Evolutionary conservation across 306 rosid species (phyloP), one percentile per base, ranked within the genome.

Genomic region (Ormosia emarginata): DNA sequence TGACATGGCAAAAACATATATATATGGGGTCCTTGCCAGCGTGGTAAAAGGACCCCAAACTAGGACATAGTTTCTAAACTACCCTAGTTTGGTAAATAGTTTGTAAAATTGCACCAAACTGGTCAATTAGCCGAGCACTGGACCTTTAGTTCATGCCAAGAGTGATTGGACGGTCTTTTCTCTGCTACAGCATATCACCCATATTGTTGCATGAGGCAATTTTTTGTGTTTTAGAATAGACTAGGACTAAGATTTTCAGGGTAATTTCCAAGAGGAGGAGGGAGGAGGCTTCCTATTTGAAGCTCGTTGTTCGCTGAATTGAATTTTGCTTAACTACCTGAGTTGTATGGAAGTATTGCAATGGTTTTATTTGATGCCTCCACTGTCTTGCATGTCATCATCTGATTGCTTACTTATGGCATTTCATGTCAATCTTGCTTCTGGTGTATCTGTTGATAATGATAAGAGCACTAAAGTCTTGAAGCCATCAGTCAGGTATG

Each of bases 111-210:
- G 24, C 24, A 24, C 24, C 24, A 24, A 24, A 24, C 24, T 24
- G 24, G 24, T 24, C 24, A 24, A 24, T 0, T 24, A 24, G 24
- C 24, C 24, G 99, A 92, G 98, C 99, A 95, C 99, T 91, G 88
- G 92, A 91, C 94, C 99, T 88, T 95, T 95, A 81, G 88, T 90
- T 90, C 84, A 92, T 93, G 94, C 93, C 91, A 93, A 92, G 99
- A 95, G 93, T 87, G 90, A 90, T 92, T 91, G 90, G 99, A 89
- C n/a, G n/a, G n/a, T n/a, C 86, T 93, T 93, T 91, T 85, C 94
- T 86, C 94, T 95, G 97, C 92, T 92, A 95, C 95, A 86, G 88
- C 91, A 88, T 95, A 68, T 85, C 90, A 75, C 86, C 82, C 89
- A 86, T 90, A 79, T 94, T 93, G 91, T 93, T 90, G 79, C 88